These are phyloP conservation scores for Cyclanthera cordifolia DNA, from an alignment of 306 rosid genomes.

Conservation along the genomic window DNA sequence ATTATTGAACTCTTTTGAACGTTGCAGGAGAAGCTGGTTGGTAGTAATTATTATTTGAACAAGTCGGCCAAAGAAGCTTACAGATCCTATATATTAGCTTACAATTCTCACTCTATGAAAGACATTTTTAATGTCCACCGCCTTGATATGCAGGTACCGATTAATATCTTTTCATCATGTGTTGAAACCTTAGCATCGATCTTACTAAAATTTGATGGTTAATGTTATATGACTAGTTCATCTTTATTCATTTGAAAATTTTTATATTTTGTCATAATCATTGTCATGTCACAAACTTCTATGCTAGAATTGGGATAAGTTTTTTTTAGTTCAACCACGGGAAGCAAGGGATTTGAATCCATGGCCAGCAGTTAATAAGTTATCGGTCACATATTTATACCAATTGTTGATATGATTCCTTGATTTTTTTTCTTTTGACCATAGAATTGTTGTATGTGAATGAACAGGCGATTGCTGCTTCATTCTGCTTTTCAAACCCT, in stretches of 20 bases:
- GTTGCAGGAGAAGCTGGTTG: slow-evolving; percentile 75
- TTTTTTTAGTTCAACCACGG: no score
- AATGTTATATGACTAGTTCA: no score
- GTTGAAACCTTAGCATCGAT: not conserved
- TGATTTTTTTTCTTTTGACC: not conserved
- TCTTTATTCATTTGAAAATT: not conserved
- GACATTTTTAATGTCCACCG: slow-evolving; percentile 81
- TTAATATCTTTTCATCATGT: not conserved
- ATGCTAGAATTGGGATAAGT: no score
- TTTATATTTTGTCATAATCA: not conserved
- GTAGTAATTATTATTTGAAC: slow-evolving; percentile 55
- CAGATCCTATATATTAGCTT: slow-evolving; percentile 66
- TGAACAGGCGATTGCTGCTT: slow-evolving; percentile 69
- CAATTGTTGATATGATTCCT: no score
- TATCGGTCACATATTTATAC: no score
- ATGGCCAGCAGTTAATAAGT: no score
- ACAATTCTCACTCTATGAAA: slow-evolving; percentile 88
- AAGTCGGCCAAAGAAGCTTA: slow-evolving; percentile 77
- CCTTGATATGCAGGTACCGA: slow-evolving; percentile 66
- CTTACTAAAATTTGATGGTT: not conserved
- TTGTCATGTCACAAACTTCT: not conserved
- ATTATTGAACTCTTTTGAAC: slow-evolving; percentile 7
- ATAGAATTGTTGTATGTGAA: slow-evolving; percentile 1
- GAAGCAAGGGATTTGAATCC: no score
- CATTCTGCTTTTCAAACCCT: slow-evolving; percentile 80